These are phyloP conservation scores for Sambucus nigra DNA, from an alignment of 129 eudicot species.

Conservation along the genomic window DNA sequence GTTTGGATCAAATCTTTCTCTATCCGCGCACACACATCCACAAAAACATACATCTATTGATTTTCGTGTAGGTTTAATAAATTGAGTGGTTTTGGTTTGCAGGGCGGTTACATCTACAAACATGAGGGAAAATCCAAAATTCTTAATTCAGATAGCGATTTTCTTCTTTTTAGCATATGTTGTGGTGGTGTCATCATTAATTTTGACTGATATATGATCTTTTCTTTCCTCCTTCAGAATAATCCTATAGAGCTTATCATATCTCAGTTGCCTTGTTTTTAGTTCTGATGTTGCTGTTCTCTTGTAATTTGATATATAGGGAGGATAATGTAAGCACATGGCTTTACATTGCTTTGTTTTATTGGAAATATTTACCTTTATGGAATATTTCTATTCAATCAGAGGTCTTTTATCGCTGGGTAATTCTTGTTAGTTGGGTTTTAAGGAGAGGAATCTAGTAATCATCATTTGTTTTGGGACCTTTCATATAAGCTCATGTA, in stretches of 20 bases:
- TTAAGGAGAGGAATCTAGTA: too few species aligned
- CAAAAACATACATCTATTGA: too few species aligned
- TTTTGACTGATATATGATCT: conserved; percentile 77
- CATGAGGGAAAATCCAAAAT: conserved; percentile 94
- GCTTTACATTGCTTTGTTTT: too few species aligned
- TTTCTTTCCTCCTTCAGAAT: background rate
- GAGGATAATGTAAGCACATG: background rate
- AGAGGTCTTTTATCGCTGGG: too few species aligned
- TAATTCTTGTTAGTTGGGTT: too few species aligned
- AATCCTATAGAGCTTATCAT: background rate
- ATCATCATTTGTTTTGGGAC: too few species aligned
- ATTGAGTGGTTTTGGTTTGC: conserved; percentile 6
- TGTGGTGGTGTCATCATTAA: conserved; percentile 76
- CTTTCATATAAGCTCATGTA: too few species aligned
- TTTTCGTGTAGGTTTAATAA: background rate
- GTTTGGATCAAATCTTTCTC: background rate
- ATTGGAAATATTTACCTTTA: too few species aligned
- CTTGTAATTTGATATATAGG: background rate
- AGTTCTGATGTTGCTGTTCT: background rate
- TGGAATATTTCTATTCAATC: too few species aligned
- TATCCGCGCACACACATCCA: background rate
- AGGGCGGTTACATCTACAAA: conserved; percentile 98
- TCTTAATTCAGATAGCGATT: conserved; percentile 82
- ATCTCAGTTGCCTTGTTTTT: background rate
- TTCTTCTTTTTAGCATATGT: conserved; percentile 94